Conservation (phyloP, 371 early-diverging fungal genomes). For the Nosema muscidifuracis region DNA sequence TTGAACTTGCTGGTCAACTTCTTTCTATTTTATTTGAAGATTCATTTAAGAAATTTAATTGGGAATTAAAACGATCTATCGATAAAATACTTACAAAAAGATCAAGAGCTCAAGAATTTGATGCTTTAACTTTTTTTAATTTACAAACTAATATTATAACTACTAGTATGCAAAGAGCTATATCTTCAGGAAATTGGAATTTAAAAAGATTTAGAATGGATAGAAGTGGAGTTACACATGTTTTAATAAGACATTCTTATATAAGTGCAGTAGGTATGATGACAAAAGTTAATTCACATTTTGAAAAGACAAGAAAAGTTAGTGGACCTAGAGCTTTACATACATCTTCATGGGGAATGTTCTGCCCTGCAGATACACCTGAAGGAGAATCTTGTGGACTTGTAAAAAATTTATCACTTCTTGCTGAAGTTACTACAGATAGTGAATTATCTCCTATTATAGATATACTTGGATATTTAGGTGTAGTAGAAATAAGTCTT, state of each 20-base stretch:
- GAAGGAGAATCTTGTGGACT: slow-evolving; percentile 99
- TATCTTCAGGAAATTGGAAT: slow-evolving; percentile 97
- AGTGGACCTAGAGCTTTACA: slow-evolving; percentile 94
- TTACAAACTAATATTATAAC: slow-evolving; percentile 83
- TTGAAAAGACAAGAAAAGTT: slow-evolving; percentile 98
- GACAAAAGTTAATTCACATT: slow-evolving; percentile 93
- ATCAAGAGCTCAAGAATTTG: slow-evolving; percentile 83
- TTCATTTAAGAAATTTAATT: slow-evolving; percentile 89
- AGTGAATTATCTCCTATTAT: slow-evolving; percentile 69
- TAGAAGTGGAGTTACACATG: slow-evolving; percentile 94
- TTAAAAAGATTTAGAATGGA: slow-evolving; percentile 99
- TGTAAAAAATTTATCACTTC: slow-evolving; percentile 93
- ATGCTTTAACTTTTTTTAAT: slow-evolving; percentile 74
- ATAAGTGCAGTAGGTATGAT: slow-evolving; percentile 97
- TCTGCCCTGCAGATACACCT: slow-evolving; percentile 97
- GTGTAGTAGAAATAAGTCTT: slow-evolving; percentile 67
- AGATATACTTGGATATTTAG: slow-evolving; percentile 70
- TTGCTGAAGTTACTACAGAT: slow-evolving; percentile 96
- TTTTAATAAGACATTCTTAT: slow-evolving; percentile 84
- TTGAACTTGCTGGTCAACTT: slow-evolving; percentile 92
- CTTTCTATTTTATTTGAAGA: slow-evolving; percentile 95
- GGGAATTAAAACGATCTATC: slow-evolving; percentile 69
- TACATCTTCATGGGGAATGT: slow-evolving; percentile 95
- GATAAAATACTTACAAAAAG: slow-evolving; percentile 84
- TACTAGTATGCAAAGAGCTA: slow-evolving; percentile 82